phyloP scores from a whole-genome alignment of 805 yeast species.

The Ogataea salicorniae region DNA sequence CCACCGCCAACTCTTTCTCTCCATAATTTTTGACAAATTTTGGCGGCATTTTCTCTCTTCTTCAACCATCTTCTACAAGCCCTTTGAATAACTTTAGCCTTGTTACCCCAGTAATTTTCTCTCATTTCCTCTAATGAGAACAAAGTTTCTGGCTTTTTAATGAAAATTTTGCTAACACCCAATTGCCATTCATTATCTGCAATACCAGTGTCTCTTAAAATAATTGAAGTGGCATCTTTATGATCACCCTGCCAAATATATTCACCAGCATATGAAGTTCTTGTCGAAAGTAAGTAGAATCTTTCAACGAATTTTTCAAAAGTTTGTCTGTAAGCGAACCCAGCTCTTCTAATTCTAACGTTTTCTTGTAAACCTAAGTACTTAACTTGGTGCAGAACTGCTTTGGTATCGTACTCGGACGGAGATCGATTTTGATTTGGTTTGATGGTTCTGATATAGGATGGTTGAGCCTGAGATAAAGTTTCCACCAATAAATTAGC shows the following conservation, averaged over 20 bases:
- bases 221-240: constrained; percentile 45
- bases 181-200: constrained; percentile 81
- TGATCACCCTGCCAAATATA: constrained; percentile 56
- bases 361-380: constrained; percentile 95
- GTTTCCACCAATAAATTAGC: constrained; percentile 91
- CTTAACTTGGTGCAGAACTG: constrained; percentile 92
- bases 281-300: constrained; percentile 79
- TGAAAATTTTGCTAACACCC: constrained; percentile 89
- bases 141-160: constrained; percentile 93
- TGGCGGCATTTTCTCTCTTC: constrained; percentile 83
- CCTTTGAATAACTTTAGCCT: constrained; percentile 96
- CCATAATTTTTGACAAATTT: constrained; percentile 75
- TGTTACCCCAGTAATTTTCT: constrained; percentile 95
- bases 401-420: constrained; percentile 78
- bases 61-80: constrained; percentile 87
- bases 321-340: constrained; percentile 95
- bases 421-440: constrained; percentile 94
- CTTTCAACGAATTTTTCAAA: constrained; percentile 95
- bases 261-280: constrained; percentile 87
- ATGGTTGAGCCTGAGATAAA: constrained; percentile 84
- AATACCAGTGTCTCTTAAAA: constrained; percentile 53
- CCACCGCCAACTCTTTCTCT: constrained; percentile 79
- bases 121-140: constrained; percentile 95
- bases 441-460: constrained; percentile 94
- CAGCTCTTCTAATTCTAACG: constrained; percentile 96